Conservation (phyloP, 768 basidiomycete species). For the Lentinula lateritia region DNA sequence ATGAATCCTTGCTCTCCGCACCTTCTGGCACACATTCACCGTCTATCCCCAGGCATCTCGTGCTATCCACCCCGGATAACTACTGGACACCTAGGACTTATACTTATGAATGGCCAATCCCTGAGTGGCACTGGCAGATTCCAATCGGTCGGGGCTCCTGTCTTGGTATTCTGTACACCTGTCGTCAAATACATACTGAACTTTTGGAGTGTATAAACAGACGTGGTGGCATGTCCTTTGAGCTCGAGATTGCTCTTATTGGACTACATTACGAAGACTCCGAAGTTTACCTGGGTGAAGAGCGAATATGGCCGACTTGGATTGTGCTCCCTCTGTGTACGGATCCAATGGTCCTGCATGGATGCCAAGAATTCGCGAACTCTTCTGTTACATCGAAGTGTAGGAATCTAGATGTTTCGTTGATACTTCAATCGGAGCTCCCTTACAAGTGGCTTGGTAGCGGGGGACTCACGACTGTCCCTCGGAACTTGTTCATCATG, state of each 20-base stretch:
- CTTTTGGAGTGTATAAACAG: neutral
- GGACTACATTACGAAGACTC: neutral
- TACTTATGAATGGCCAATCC: too few relatives aligned
- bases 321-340: neutral
- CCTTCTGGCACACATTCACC: neutral
- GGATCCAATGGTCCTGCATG: neutral
- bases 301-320: neutral
- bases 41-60: neutral
- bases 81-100: too few relatives aligned
- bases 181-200: neutral
- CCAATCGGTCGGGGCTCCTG: neutral
- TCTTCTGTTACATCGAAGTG: neutral
- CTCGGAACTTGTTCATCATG: neutral
- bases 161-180: neutral
- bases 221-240: neutral
- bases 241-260: neutral
- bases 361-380: neutral
- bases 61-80: too few relatives aligned
- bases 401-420: neutral
- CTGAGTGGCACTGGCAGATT: neutral
- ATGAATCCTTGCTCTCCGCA: neutral
- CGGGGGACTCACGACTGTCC: neutral
- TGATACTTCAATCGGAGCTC: neutral
- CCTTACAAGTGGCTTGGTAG: neutral
- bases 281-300: neutral